phyloP scores from a whole-genome alignment of 257 asterid genomes.

The Scutellaria minor region DNA sequence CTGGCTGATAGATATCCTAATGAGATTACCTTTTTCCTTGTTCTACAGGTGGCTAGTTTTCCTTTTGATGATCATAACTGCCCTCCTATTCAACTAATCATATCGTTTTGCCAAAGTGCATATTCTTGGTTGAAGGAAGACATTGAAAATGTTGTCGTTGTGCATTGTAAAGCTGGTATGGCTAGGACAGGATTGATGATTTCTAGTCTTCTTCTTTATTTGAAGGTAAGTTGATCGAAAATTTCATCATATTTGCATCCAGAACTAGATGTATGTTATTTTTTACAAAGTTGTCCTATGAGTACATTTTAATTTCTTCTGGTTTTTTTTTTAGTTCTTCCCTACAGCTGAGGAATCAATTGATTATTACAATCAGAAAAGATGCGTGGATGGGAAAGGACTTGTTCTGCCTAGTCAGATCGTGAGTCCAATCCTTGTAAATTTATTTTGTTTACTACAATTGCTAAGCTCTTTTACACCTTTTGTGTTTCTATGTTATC shows the following conservation, averaged over 20 bases:
- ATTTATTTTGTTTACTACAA: conserved; percentile 6
- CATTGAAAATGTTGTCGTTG: conserved; percentile 97
- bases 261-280: not conserved
- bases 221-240: conserved; percentile 58
- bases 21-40: conserved; percentile 21
- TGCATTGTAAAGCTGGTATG: conserved; percentile 99
- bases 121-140: conserved; percentile 99
- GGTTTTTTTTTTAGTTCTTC: conserved; percentile 65
- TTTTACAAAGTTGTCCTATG: conserved; percentile 8
- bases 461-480: conserved; percentile 9
- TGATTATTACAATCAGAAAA: conserved; percentile 93
- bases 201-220: conserved; percentile 90
- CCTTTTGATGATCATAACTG: conserved; percentile 99
- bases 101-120: conserved; percentile 96
- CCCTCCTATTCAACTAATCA: conserved; percentile 94
- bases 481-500: conserved; percentile 25
- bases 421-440: conserved; percentile 53
- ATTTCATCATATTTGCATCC: conserved; percentile 11
- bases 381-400: conserved; percentile 94
- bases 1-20: conserved; percentile 19
- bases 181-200: conserved; percentile 99
- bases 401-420: conserved; percentile 99
- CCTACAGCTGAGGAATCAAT: conserved; percentile 98
- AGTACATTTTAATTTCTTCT: conserved; percentile 32
- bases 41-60: conserved; percentile 84